Percentiles rank a stretch among this genome's conserved stretches.
Conservation (phyloP, 441 rosid species). For the Raphanus hybrid region DNA sequence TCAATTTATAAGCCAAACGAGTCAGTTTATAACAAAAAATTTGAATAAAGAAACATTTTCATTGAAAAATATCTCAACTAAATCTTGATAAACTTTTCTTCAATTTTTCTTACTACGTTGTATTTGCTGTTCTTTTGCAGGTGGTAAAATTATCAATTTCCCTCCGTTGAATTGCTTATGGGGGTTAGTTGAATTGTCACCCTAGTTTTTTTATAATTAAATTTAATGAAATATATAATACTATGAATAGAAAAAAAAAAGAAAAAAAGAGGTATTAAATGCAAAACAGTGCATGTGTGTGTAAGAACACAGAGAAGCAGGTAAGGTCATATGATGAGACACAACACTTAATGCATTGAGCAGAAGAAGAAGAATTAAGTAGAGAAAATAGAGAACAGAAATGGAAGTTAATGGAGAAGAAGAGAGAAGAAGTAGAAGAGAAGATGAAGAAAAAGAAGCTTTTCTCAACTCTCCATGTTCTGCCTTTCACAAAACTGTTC, state of each 20-base stretch:
- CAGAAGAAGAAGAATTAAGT: constrained; percentile 28
- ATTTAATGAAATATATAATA: neutral
- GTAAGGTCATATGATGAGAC: constrained; percentile 38
- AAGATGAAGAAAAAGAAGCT: constrained; percentile 36
- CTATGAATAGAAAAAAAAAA: neutral
- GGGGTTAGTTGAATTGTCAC: neutral
- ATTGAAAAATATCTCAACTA: neutral
- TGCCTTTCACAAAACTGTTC: constrained; percentile 28
- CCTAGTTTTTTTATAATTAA: neutral
- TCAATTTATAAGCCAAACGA: neutral
- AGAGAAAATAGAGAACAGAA: neutral
- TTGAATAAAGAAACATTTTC: neutral
- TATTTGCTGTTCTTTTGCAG: neutral
- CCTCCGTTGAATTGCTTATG: neutral
- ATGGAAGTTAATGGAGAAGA: constrained; percentile 37
- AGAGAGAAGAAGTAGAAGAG: constrained; percentile 34
- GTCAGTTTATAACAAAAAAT: neutral
- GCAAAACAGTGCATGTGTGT: constrained; percentile 38
- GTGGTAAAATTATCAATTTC: neutral
- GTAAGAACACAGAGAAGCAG: constrained; percentile 38
- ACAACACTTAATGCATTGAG: constrained; percentile 37
- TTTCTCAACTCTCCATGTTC: constrained; percentile 41
- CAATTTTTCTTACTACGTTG: neutral
- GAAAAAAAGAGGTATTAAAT: constrained; percentile 29
- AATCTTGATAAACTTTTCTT: neutral